phyloP scores from a whole-genome alignment of 2,329 filamentous ascomycete genomes.

The Chaetomium sp. region DNA sequence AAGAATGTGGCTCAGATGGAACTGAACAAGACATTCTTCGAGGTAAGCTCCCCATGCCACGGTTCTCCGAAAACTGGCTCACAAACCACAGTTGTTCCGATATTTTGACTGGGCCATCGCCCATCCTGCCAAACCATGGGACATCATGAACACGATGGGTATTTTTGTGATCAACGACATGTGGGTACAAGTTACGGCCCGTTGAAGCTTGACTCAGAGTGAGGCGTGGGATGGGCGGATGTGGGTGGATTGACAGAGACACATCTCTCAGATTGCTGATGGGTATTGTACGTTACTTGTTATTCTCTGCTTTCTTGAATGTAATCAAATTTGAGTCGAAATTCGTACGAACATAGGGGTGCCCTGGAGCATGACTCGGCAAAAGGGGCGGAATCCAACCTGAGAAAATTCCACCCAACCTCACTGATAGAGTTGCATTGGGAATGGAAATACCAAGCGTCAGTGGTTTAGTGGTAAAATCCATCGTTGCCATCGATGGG shows the following conservation, averaged over 20 bases:
- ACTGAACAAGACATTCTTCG: constrained; percentile 46
- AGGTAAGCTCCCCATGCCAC: constrained; percentile 39
- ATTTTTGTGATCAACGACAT: constrained; percentile 28
- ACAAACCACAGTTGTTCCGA: constrained; percentile 29
- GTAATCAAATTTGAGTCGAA: too few relatives aligned
- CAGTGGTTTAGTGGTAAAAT: constrained; percentile 58
- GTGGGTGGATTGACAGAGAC: not conserved
- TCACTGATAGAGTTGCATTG: not conserved
- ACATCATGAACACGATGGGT: constrained; percentile 16
- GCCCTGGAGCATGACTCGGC: too few relatives aligned
- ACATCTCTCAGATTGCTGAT: too few relatives aligned
- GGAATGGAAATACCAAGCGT: constrained; percentile 17
- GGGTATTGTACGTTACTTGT: too few relatives aligned
- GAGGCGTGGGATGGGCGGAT: not conserved
- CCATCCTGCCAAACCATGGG: constrained; percentile 28
- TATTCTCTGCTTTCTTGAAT: too few relatives aligned
- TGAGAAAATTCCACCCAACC: too few relatives aligned
- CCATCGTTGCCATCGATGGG: constrained; percentile 57
- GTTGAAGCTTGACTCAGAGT: too few relatives aligned
- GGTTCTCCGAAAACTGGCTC: not conserved
- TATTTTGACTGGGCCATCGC: constrained; percentile 35
- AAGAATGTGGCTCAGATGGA: constrained; percentile 48
- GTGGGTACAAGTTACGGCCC: constrained; percentile 27
- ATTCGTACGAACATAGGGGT: too few relatives aligned
- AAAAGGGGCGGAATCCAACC: too few relatives aligned